A percentile compares a stretch with the other conserved stretches of the same genome.
Evolutionary conservation across 1,139 yeast genomes (phyloP).

Genomic region (Kodamaea alishanica): DNA sequence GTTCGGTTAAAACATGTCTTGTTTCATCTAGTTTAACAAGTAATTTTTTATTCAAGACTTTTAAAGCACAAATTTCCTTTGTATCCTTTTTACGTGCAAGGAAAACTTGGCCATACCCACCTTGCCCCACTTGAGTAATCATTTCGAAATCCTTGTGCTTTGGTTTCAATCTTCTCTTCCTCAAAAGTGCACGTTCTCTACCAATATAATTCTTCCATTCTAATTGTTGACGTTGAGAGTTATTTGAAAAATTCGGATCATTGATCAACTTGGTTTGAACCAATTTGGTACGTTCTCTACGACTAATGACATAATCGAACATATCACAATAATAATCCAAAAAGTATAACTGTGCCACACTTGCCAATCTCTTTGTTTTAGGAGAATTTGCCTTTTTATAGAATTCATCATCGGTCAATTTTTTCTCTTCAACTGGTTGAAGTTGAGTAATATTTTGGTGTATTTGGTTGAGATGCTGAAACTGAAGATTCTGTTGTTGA

Average conservation of each 20-base stretch:
- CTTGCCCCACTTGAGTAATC: constrained; percentile 98
- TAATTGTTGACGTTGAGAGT: constrained; percentile 49
- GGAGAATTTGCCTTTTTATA: constrained; percentile 61
- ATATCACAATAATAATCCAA: constrained; percentile 94
- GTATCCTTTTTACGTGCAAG: constrained; percentile 93
- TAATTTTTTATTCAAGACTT: constrained; percentile 83
- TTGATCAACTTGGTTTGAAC: constrained; percentile 56
- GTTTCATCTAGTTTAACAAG: constrained; percentile 90
- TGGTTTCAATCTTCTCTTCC: constrained; percentile 88
- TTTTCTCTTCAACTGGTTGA: constrained; percentile 23
- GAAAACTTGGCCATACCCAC: constrained; percentile 98
- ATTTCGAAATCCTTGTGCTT: constrained; percentile 93
- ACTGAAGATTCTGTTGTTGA: constrained; percentile 12
- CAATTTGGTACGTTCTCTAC: constrained; percentile 73
- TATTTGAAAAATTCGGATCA: constrained; percentile 36
- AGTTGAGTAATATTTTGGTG: constrained; percentile 37
- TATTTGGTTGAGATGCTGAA: constrained; percentile 11
- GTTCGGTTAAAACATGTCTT: constrained; percentile 90
- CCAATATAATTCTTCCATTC: constrained; percentile 84
- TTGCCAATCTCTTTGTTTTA: constrained; percentile 81
- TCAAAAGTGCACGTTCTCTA: constrained; percentile 76
- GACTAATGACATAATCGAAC: constrained; percentile 85
- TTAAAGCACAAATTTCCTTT: constrained; percentile 91
- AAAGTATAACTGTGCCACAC: constrained; percentile 80
- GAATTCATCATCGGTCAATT: constrained; percentile 42